phyloP scores from a whole-genome alignment of 257 asterid genomes.

The Solanum ahanhuiri region DNA sequence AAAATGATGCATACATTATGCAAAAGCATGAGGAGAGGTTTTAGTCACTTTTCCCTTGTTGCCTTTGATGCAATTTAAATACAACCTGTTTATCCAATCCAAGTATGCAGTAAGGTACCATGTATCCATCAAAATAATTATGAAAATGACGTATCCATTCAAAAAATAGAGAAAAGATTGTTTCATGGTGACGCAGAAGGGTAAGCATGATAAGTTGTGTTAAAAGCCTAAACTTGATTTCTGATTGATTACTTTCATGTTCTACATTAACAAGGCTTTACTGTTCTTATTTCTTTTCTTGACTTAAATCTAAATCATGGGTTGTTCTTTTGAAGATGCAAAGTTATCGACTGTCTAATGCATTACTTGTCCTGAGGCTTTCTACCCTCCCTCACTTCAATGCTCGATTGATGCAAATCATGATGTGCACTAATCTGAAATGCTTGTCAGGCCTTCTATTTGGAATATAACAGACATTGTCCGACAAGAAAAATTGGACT shows the following conservation, averaged over 20 bases:
- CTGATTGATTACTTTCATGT: neutral
- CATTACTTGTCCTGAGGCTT: neutral
- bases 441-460: slow-evolving; percentile 31
- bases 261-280: neutral
- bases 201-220: neutral
- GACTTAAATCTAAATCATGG: neutral
- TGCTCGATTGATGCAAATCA: neutral
- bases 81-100: neutral
- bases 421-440: slow-evolving; percentile 1
- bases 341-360: neutral
- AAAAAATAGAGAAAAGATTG: neutral
- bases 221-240: neutral
- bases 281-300: neutral
- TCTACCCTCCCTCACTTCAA: neutral
- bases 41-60: neutral
- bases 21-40: neutral
- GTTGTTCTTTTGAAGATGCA: neutral
- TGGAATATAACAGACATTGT: slow-evolving; percentile 31
- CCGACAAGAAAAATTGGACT: slow-evolving; percentile 10
- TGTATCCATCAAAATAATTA: neutral
- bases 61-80: neutral
- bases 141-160: neutral
- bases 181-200: neutral
- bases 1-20: neutral
- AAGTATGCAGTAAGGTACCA: neutral